phyloP scores from a whole-genome alignment of 805 yeast genomes.

The Barnettozyma californica region DNA sequence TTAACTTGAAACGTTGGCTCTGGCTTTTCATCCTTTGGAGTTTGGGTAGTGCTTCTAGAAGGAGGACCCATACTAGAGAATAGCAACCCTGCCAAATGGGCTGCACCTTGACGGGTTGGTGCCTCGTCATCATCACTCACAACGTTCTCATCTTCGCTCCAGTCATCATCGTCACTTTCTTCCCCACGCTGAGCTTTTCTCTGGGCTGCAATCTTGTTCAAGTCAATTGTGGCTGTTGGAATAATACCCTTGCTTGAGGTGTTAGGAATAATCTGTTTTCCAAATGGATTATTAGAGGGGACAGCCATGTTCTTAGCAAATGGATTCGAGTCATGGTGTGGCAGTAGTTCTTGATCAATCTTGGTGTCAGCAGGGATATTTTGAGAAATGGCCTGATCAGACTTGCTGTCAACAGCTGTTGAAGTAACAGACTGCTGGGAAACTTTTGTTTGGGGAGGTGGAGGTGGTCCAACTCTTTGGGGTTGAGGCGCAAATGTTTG shows the following conservation, averaged over 20 bases:
- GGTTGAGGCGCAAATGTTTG: slow-evolving; percentile 19
- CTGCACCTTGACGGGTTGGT: slow-evolving; percentile 28
- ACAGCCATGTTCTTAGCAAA: slow-evolving; percentile 17
- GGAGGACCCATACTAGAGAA: slow-evolving; percentile 25
- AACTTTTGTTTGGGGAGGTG: slow-evolving; percentile 7
- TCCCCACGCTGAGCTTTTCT: slow-evolving; percentile 62
- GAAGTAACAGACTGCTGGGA: background rate
- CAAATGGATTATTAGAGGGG: slow-evolving; percentile 49
- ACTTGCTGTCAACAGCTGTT: background rate
- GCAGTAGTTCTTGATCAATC: background rate
- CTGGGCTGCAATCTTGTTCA: slow-evolving; percentile 60
- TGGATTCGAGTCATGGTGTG: slow-evolving; percentile 26
- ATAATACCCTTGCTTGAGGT: slow-evolving; percentile 11
- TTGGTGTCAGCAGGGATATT: background rate
- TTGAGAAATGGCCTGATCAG: background rate
- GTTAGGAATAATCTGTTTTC: slow-evolving; percentile 37
- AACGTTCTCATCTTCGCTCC: slow-evolving; percentile 29
- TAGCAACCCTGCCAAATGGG: slow-evolving; percentile 25
- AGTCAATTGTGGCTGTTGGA: slow-evolving; percentile 34
- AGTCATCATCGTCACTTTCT: slow-evolving; percentile 31
- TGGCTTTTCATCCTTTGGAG: slow-evolving; percentile 16
- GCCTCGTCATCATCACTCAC: slow-evolving; percentile 30
- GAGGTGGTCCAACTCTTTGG: slow-evolving; percentile 11
- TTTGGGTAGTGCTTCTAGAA: slow-evolving; percentile 19
- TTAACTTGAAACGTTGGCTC: slow-evolving; percentile 18